Evolutionary conservation across 1,139 yeast genomes (phyloP).

Genomic region (Suhomyces choctaworum): DNA sequence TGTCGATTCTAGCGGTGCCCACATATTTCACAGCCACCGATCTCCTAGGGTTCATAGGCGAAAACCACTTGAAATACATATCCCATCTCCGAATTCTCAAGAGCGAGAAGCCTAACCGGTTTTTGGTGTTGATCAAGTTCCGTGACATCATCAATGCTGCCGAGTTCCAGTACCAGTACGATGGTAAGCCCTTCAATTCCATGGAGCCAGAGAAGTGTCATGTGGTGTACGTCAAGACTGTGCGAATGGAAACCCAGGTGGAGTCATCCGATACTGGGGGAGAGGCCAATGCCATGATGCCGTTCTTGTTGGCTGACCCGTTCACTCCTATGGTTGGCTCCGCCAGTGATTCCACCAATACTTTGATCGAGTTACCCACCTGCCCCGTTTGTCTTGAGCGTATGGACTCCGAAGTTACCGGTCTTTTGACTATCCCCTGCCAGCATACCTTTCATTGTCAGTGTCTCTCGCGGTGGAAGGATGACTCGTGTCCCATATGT

Average conservation of each 20-base stretch:
- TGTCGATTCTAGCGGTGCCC: slow-evolving; percentile 83
- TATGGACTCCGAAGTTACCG: slow-evolving; percentile 81
- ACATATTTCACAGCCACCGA: slow-evolving; percentile 87
- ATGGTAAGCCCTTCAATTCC: slow-evolving; percentile 77
- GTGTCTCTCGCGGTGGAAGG: slow-evolving; percentile 87
- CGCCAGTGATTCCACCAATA: slow-evolving; percentile 12
- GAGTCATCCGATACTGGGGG: slow-evolving; percentile 11
- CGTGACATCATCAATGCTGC: slow-evolving; percentile 55
- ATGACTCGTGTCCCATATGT: slow-evolving; percentile 91
- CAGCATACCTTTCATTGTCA: slow-evolving; percentile 94
- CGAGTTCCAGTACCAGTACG: slow-evolving; percentile 61
- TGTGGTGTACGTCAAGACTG: slow-evolving; percentile 66
- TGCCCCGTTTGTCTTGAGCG: slow-evolving; percentile 94
- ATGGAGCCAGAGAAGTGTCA: slow-evolving; percentile 91
- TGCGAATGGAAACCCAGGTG: slow-evolving; percentile 36
- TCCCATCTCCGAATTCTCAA: slow-evolving; percentile 74
- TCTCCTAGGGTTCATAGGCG: slow-evolving; percentile 76
- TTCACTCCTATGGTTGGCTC: slow-evolving; percentile 36
- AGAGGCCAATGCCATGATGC: slow-evolving; percentile 43
- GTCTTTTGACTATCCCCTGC: slow-evolving; percentile 83
- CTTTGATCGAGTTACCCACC: slow-evolving; percentile 71
- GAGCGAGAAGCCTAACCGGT: slow-evolving; percentile 67
- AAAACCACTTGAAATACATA: slow-evolving; percentile 52
- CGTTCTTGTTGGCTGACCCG: slow-evolving; percentile 74
- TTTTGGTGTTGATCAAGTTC: slow-evolving; percentile 78